Evolutionary conservation across 2,329 filamentous ascomycete genomes (phyloP).

Genomic region (Sporothrix schenckii): DNA sequence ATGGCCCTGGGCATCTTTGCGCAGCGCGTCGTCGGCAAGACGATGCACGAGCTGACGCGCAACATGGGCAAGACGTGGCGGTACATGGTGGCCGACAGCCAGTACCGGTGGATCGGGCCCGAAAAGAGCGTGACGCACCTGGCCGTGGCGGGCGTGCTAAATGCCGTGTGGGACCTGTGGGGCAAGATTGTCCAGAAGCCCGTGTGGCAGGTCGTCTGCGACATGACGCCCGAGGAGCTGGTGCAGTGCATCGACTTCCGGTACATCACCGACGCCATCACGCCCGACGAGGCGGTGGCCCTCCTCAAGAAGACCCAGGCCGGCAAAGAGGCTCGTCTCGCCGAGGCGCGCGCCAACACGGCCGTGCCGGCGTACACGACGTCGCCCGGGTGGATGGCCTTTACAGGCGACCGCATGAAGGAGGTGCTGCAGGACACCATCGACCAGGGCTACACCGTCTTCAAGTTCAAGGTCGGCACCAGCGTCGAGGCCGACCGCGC

Average conservation of each 20-base stretch:
- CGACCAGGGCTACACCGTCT: conserved; percentile 75
- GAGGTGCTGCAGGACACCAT: conserved; percentile 74
- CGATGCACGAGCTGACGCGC: conserved; percentile 72
- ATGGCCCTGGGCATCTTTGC: conserved; percentile 78
- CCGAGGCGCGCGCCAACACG: conserved; percentile 70
- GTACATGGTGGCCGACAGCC: conserved; percentile 85
- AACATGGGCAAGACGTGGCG: conserved; percentile 91
- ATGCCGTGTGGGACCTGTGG: conserved; percentile 93
- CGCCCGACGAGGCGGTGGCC: conserved; percentile 76
- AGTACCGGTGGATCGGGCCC: conserved; percentile 90
- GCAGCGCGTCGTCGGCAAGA: conserved; percentile 74
- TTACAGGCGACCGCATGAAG: conserved; percentile 85
- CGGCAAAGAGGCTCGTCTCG: conserved; percentile 70
- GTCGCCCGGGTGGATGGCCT: conserved; percentile 88
- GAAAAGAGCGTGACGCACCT: conserved; percentile 95
- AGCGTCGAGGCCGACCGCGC: conserved; percentile 72
- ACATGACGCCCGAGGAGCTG: conserved; percentile 86
- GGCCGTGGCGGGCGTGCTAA: conserved; percentile 83
- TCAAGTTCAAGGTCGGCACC: conserved; percentile 87
- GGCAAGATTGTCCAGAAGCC: conserved; percentile 83
- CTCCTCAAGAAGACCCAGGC: conserved; percentile 67
- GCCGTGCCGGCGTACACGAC: conserved; percentile 93
- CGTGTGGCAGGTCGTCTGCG: conserved; percentile 85
- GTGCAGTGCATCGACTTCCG: conserved; percentile 90
- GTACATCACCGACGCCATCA: conserved; percentile 93